These are phyloP conservation scores for Platismatia glauca DNA, from an alignment of 495 filamentous ascomycete species.

Conservation along the genomic window DNA sequence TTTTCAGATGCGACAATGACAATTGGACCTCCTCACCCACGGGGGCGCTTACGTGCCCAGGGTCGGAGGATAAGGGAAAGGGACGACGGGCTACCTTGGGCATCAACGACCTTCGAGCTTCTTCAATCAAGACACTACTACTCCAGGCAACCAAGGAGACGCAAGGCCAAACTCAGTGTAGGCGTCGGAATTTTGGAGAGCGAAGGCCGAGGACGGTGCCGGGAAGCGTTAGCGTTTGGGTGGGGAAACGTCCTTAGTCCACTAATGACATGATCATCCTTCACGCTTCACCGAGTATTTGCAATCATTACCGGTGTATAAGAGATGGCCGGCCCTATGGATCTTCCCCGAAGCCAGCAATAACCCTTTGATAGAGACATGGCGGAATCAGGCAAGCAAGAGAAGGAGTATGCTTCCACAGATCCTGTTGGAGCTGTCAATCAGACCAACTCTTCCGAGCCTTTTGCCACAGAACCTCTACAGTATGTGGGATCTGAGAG, in stretches of 20 bases:
- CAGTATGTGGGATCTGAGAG: constrained; percentile 21
- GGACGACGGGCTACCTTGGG: not conserved
- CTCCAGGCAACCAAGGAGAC: not conserved
- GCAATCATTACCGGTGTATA: not conserved
- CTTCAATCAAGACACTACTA: too few relatives aligned
- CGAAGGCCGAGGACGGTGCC: too few relatives aligned
- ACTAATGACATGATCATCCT: too few relatives aligned
- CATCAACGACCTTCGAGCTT: too few relatives aligned
- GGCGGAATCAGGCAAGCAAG: constrained; percentile 18
- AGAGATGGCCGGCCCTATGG: not conserved
- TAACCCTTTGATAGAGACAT: not conserved
- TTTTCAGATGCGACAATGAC: not conserved
- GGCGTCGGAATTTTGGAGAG: too few relatives aligned
- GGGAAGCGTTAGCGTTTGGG: too few relatives aligned
- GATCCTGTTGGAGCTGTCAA: constrained; percentile 22
- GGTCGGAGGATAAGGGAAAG: not conserved
- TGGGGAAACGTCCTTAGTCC: too few relatives aligned
- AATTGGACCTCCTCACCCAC: too few relatives aligned
- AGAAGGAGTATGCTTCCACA: constrained; percentile 22
- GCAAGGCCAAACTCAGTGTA: not conserved
- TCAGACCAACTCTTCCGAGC: constrained; percentile 17
- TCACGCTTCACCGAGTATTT: not conserved
- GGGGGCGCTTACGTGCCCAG: not conserved
- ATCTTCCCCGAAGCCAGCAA: not conserved
- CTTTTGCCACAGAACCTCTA: constrained; percentile 22